phyloP scores from a whole-genome alignment of 257 asterid species.

The Petrea volubilis region DNA sequence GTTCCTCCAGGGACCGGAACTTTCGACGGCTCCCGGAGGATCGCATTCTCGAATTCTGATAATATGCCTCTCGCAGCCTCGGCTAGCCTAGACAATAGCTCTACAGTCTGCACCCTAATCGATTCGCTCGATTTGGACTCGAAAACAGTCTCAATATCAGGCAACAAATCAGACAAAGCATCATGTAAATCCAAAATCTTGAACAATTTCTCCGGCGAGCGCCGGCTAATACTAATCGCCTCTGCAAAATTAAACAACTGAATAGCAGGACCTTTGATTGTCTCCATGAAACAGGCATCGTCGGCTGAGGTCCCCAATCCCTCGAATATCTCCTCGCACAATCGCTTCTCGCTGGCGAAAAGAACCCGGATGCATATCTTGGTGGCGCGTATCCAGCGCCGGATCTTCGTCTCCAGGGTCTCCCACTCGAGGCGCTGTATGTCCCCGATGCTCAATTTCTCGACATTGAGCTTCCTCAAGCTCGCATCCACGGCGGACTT shows the following conservation, averaged over 20 bases:
- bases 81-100: conserved; percentile 75
- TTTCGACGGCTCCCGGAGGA: conserved; percentile 76
- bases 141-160: conserved; percentile 75
- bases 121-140: conserved; percentile 70
- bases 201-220: conserved; percentile 90
- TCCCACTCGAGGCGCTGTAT: conserved; percentile 92
- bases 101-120: conserved; percentile 71
- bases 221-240: conserved; percentile 75
- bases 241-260: conserved; percentile 88
- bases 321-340: conserved; percentile 77
- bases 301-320: conserved; percentile 56
- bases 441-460: conserved; percentile 79
- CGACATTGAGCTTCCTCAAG: conserved; percentile 58
- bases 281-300: conserved; percentile 79
- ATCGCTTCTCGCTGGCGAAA: conserved; percentile 73
- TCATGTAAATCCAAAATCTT: conserved; percentile 88
- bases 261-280: conserved; percentile 82
- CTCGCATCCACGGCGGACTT: conserved; percentile 68
- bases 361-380: conserved; percentile 66
- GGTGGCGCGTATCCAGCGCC: conserved; percentile 84
- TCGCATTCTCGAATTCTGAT: conserved; percentile 81
- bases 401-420: conserved; percentile 74
- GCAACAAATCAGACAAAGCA: conserved; percentile 67
- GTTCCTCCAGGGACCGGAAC: conserved; percentile 92
- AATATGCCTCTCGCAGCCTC: conserved; percentile 85